Base-by-base conservation (phyloP, 1,139 yeast genomes). In the Zhuliangozyma blackwelliae region DNA sequence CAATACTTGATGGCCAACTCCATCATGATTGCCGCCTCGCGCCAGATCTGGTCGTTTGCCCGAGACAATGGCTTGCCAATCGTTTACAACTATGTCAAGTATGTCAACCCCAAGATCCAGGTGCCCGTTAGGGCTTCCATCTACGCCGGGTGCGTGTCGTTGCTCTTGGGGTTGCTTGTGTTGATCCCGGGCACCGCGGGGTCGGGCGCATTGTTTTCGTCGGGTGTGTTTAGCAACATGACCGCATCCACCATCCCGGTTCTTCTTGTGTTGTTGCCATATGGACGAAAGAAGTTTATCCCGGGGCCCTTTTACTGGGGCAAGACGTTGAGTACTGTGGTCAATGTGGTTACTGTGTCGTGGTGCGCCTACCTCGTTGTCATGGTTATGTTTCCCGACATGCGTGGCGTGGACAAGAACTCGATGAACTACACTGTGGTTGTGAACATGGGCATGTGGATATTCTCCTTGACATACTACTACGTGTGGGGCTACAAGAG, bases 271-370 rank as follows among this genome's bases (percentile, higher is more conserved):
- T 54, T 71, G 40, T 65, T 59, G 1, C 51, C 65, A 34, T 51
- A 68, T 22, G 77, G 77, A 10, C 54, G 55, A 31, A 39, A 44
- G 12, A 61, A 65, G 36, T 80, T 80, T 52, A 64, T 58, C 19
- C 86, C 86, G 0, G 89, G 89, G n/a, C 71, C 76, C 7, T 82
- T 81, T 53, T 74, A 75, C 52, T 59, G 79, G 44, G 89, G 88
- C 26, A 56, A 60, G 8, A 42, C 59, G 11, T 49, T 65, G 36
- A 74, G 82, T 2, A 65, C 65, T 20, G 40, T 52, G 27, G 43
- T 61, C 23, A 57, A 61, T 40, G 40, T 49, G 21, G 47, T 7
- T 22, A 22, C 66, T 2, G 51, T 52, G 6, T 25, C 45, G 5
- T 64, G 65, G 64, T 48, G 58, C 27, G 43, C 36, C 3, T 63